Conservation (phyloP, 208 protist genomes). For the Balamuthia mandrillaris region DNA sequence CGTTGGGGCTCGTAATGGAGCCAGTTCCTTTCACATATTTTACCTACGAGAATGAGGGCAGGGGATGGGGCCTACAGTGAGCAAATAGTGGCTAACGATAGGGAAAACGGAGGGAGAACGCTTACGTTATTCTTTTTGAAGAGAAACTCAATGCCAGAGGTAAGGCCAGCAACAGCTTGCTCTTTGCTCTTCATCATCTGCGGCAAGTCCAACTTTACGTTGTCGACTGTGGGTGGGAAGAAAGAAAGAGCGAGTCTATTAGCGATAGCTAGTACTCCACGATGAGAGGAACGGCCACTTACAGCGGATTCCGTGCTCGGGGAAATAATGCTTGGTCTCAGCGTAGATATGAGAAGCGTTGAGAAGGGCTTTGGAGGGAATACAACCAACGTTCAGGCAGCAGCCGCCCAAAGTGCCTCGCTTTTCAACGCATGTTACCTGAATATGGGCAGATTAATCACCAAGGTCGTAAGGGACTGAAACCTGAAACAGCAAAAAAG, state of each 20-base stretch:
- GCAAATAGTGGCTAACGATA: background rate
- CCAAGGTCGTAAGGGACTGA: background rate
- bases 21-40: slow-evolving; percentile 92
- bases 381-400: slow-evolving; percentile 99
- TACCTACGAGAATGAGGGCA: slow-evolving; percentile 59
- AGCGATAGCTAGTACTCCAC: background rate
- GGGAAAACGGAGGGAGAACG: background rate
- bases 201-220: slow-evolving; percentile 86
- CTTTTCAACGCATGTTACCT: slow-evolving; percentile 96
- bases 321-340: slow-evolving; percentile 88
- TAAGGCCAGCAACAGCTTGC: slow-evolving; percentile 87
- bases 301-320: slow-evolving; percentile 81
- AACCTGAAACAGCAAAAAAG: background rate
- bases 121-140: slow-evolving; percentile 98
- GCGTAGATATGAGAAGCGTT: slow-evolving; percentile 97
- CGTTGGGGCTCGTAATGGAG: slow-evolving; percentile 70
- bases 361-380: slow-evolving; percentile 99
- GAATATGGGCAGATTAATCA: background rate
- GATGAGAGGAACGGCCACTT: background rate
- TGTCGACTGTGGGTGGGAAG: background rate
- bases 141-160: slow-evolving; percentile 93
- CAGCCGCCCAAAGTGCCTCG: slow-evolving; percentile 88
- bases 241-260: background rate
- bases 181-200: slow-evolving; percentile 95
- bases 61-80: background rate